Conservation (phyloP, 108 stramenopile species). For the Skeletonema costatum region DNA sequence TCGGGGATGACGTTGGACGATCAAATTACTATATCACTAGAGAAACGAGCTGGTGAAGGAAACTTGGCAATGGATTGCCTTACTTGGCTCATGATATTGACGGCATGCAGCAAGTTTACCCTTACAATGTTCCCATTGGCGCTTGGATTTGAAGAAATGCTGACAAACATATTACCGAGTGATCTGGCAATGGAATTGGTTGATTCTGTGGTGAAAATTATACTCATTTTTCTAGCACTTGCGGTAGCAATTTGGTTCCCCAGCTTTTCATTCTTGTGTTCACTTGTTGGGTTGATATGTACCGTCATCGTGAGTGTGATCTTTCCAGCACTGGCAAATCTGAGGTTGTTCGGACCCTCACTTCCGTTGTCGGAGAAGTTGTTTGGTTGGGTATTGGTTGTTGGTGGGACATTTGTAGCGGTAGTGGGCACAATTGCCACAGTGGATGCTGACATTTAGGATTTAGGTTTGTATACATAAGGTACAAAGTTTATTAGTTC, state of each 20-base stretch:
- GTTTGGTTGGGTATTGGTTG: constrained; percentile 28
- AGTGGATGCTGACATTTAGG: constrained; percentile 9
- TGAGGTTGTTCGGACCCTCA: constrained; percentile 65
- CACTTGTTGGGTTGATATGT: constrained; percentile 81
- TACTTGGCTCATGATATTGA: constrained; percentile 85
- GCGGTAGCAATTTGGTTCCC: constrained; percentile 77
- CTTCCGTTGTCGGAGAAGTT: constrained; percentile 50
- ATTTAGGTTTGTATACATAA: background rate
- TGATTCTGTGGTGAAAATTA: constrained; percentile 59
- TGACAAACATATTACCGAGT: constrained; percentile 65
- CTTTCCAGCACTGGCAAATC: constrained; percentile 74
- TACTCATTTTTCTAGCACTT: constrained; percentile 58
- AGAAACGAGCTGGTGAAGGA: constrained; percentile 47
- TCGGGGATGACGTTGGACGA: constrained; percentile 74
- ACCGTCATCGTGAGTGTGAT: constrained; percentile 80
- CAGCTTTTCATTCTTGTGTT: constrained; percentile 74
- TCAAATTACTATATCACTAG: constrained; percentile 81
- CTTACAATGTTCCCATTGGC: constrained; percentile 87
- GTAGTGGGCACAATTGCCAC: constrained; percentile 64
- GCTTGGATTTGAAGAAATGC: constrained; percentile 82
- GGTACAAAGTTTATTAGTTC: background rate
- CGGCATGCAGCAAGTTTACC: constrained; percentile 76
- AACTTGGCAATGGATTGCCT: constrained; percentile 60
- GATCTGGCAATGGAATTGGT: constrained; percentile 58
- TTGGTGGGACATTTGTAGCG: constrained; percentile 55